Evolutionary conservation across 164 flowering plant species (phyloP), one percentile per base, ranked within the genome.

Genomic region (Berberis thunbergii): DNA sequence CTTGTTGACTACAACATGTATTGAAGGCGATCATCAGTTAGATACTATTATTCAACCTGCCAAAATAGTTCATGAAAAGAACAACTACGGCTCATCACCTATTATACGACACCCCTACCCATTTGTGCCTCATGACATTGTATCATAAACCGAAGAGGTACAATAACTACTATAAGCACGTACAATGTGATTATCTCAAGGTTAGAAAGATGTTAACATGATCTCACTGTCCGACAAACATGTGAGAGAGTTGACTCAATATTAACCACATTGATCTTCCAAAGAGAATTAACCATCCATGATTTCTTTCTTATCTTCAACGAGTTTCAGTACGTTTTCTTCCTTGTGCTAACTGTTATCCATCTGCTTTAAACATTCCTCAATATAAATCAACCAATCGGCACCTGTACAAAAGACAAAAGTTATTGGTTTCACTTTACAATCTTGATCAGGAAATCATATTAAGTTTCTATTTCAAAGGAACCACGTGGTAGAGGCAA

Each of bases 221-320:
- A 62, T 40, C 95, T 79, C 55, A 91, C 98, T 12, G 77, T 81
- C 60, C 75, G 81, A 77, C 98, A 86, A 49, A 91, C 96, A 63
- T 59, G 88, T 42, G 92, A 81, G 39, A 91, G 75, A 41, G 96
- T 91, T 48, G 79, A 67, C 73, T 91, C 98, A 41, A 91, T 91
- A 72, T 91, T 96, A 43, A 83, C 87, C 39, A 91, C 98, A 75
- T 91, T 91, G 64, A 91, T 78, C 76, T 84, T 87, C 98, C 96
- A 91, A 65, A 91, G 87, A 57, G 95, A 89, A 68, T 82, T 77
- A 64, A 89, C 69, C 86, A 26, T 26, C 26, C 26, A 91, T 73
- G 41, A 75, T 84, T 54, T 86, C 90, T 72, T 84, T 87, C 69
- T 84, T 88, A 1, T 77, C 91, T 75, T 85, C 91, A 41, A 86